A percentile compares a stretch with the other conserved stretches of the same genome.
Conservation (phyloP, 192 early-diverging fungal species). For the Rhizophlyctis rosea region DNA sequence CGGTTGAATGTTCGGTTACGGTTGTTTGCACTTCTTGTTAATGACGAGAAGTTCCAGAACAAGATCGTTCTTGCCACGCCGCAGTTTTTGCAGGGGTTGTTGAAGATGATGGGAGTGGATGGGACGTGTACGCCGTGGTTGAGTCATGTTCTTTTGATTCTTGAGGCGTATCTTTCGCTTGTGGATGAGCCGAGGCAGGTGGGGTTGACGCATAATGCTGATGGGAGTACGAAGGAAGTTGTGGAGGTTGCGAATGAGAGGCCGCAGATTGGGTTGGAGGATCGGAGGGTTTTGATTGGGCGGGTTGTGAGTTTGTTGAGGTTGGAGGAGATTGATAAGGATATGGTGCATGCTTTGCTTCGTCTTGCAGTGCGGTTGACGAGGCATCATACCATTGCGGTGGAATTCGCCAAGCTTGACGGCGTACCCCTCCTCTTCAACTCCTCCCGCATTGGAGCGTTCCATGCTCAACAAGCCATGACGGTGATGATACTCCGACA, state of each 20-base stretch:
- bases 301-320: conserved; percentile 30
- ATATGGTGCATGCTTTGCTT: conserved; percentile 64
- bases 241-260: too few relatives aligned
- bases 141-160: conserved; percentile 55
- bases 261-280: conserved; percentile 3
- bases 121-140: conserved; percentile 47
- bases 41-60: conserved; percentile 53
- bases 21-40: conserved; percentile 59
- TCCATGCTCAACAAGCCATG: conserved; percentile 76
- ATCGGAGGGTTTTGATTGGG: conserved; percentile 18
- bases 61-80: conserved; percentile 28
- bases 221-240: not conserved
- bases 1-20: conserved; percentile 47
- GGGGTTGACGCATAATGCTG: not conserved
- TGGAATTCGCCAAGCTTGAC: conserved; percentile 65
- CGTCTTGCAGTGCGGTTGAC: conserved; percentile 82
- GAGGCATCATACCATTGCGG: conserved; percentile 57
- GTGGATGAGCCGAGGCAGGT: conserved; percentile 56
- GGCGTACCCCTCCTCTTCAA: conserved; percentile 67
- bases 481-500: conserved; percentile 87
- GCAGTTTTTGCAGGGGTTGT: conserved; percentile 1
- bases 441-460: conserved; percentile 56
- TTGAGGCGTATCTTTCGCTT: conserved; percentile 63
- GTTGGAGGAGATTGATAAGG: conserved; percentile 38
- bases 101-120: conserved; percentile 15